phyloP scores from a whole-genome alignment of 75 land plant genomes.

The Picea sitchensis region DNA sequence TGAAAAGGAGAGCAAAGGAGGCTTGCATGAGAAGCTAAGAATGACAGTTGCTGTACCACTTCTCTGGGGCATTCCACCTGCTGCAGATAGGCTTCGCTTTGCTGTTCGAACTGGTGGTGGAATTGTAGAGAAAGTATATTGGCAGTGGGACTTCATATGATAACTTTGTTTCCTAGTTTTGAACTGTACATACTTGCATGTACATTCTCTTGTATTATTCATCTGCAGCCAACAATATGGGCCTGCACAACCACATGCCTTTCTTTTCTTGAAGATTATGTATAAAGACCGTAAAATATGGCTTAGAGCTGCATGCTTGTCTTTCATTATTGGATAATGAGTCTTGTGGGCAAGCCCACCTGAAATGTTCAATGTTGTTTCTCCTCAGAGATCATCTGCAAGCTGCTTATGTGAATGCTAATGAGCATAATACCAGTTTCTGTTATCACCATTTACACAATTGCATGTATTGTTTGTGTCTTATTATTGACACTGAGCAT shows the following conservation, averaged over 20 bases:
- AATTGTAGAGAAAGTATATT: conserved; percentile 86
- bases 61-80: conserved; percentile 98
- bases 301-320: not conserved
- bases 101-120: conserved; percentile 95
- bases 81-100: conserved; percentile 74
- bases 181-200: not conserved
- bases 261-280: not conserved
- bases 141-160: conserved; percentile 84
- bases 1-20: conserved; percentile 78
- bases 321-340: not conserved
- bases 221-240: not conserved
- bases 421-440: not conserved
- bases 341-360: not conserved
- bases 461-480: not conserved
- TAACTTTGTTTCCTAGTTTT: not conserved
- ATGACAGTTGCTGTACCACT: conserved; percentile 94
- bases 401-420: not conserved
- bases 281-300: not conserved
- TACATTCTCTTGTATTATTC: not conserved
- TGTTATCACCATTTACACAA: not conserved
- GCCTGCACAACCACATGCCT: not conserved
- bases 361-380: not conserved
- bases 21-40: conserved; percentile 83
- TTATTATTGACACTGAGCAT: not conserved
- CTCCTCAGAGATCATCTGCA: not conserved